Percentiles rank a stretch among this genome's conserved stretches.
These are phyloP conservation scores for Neurospora sublineolata DNA, from an alignment of 495 filamentous ascomycete species.

Conservation along the genomic window DNA sequence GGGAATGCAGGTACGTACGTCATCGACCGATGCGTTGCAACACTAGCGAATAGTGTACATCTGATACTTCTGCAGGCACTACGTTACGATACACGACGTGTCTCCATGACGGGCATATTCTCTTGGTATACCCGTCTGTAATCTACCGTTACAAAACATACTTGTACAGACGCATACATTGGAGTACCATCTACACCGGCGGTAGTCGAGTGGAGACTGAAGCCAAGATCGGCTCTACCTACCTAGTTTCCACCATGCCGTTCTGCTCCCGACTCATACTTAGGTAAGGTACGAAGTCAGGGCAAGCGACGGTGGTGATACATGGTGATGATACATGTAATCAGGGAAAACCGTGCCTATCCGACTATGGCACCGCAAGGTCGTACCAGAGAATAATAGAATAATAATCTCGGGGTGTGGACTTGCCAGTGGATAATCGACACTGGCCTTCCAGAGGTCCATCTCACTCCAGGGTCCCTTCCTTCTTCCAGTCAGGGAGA, in stretches of 20 bases:
- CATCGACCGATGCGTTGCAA: not conserved
- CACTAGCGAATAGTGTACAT: not conserved
- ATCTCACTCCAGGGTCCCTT: not conserved
- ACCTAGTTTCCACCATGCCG: not conserved
- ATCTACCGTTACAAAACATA: not conserved
- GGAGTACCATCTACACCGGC: not conserved
- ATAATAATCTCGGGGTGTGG: not conserved
- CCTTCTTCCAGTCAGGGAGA: not conserved
- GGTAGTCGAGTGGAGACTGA: not conserved
- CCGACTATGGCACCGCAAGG: not conserved
- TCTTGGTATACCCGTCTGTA: not conserved
- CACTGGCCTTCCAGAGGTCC: not conserved
- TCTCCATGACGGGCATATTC: not conserved
- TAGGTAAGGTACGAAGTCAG: not conserved
- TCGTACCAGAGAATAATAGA: not conserved
- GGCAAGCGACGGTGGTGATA: not conserved
- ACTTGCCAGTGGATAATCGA: not conserved
- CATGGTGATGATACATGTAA: not conserved
- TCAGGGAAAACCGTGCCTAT: not conserved
- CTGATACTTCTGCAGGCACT: not conserved
- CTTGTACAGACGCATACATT: not conserved
- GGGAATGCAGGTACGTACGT: not conserved
- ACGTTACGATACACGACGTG: not conserved
- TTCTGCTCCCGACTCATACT: not conserved
- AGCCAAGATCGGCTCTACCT: not conserved